Conservation (phyloP, 441 rosid genomes). For the Metrosideros polymorpha region DNA sequence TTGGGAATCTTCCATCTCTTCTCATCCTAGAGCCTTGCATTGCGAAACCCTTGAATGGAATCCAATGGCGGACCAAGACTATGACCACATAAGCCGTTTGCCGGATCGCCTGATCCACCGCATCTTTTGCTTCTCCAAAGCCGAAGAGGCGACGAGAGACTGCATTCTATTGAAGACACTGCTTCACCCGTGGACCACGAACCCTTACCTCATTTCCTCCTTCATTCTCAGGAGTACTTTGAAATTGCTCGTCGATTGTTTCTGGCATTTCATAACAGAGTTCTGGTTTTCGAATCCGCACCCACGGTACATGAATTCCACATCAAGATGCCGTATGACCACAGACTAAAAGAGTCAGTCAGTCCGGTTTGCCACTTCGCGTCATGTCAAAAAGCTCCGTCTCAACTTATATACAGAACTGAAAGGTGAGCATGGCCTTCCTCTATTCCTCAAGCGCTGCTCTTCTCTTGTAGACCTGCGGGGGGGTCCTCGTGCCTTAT, state of each 20-base stretch:
- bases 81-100: background rate
- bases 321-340: too few relatives aligned
- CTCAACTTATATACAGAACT: too few relatives aligned
- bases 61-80: background rate
- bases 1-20: background rate
- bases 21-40: background rate
- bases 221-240: background rate
- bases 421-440: too few relatives aligned
- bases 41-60: background rate
- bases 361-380: too few relatives aligned
- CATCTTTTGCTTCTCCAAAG: background rate
- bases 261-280: background rate
- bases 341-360: too few relatives aligned
- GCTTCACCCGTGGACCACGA: background rate
- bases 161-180: background rate
- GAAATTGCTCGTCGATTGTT: background rate
- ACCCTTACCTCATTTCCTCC: background rate
- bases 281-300: background rate
- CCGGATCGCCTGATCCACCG: background rate
- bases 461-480: too few relatives aligned
- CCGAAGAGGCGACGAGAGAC: background rate
- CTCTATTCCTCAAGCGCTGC: too few relatives aligned
- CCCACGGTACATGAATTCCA: background rate
- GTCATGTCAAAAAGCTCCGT: too few relatives aligned
- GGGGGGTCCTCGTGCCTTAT: too few relatives aligned